Base-by-base conservation (phyloP, 345 rosid genomes). In the Cochlearia excelsa region DNA sequence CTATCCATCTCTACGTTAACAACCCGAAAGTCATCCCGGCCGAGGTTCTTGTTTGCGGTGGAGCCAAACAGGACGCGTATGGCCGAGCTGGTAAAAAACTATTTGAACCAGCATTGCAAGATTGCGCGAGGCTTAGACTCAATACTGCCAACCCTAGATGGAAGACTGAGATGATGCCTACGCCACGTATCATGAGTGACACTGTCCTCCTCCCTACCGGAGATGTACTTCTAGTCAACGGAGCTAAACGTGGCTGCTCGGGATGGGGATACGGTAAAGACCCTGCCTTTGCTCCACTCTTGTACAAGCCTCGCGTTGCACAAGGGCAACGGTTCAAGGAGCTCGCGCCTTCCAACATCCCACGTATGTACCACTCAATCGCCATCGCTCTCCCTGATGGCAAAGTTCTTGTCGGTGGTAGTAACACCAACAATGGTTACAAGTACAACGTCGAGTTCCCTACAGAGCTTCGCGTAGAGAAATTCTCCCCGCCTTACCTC, bases 171-270 rank as follows among this genome's bases (percentile, higher is more conserved):
- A 54, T 30, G n/a, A 93, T 93, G 99, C 97, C 97, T 0, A 65
- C 78, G 0, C 76, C 87, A 41, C 73, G 97, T 7, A 59, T 85
- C 1, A 77, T 87, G 88, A 95, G 97, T 1, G 99, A 93, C 59
- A 64, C 81, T 68, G 74, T 80, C 29, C 33, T 82, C 59, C 83
- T 93, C 46, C 95, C 99, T 0, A 80, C 72, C 0, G 99, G 89
- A 30, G 94, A 87, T 10, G 49, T 85, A 3, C 76, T 93, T 7
- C 34, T 89, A 11, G 51, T 93, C 1, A 89, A 85, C 10, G 99
- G 99, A 2, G 97, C 83, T n/a, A 60, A 75, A 59, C 43, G 67
- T 10, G 96, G 96, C 1, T 64, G 84, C 7, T 75, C 95, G 0
- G 97, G 91, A 0, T 93, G 91, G 94, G 71, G 67, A 8, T 74